These are phyloP conservation scores for Aspergillus asperescens DNA, from an alignment of 495 filamentous ascomycete genomes.

Conservation along the genomic window DNA sequence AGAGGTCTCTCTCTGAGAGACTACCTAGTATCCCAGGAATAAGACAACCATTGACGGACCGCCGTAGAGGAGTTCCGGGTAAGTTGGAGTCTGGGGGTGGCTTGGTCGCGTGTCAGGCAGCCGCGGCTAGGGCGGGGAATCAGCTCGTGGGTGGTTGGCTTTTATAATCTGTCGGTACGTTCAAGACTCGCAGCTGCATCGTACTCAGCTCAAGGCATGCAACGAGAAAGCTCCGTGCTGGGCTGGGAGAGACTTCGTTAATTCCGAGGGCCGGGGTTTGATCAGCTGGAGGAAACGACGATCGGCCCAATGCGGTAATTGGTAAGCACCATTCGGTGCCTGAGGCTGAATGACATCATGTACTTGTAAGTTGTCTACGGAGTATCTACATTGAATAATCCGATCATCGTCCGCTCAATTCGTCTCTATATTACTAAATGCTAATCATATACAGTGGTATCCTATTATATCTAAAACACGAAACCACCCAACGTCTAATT, in stretches of 20 bases:
- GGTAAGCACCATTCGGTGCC: background rate
- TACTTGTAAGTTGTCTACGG: too few species aligned
- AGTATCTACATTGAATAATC: too few species aligned
- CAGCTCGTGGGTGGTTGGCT: background rate
- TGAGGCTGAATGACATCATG: too few species aligned
- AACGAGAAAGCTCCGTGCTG: too few species aligned
- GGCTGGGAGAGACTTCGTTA: too few species aligned
- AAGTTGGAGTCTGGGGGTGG: background rate
- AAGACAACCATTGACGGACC: background rate
- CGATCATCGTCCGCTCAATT: too few species aligned
- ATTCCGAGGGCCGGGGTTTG: background rate
- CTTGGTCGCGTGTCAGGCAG: background rate
- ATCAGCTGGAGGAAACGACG: conserved; percentile 2
- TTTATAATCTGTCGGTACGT: background rate
- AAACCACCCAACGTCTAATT: background rate
- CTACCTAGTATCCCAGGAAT: background rate
- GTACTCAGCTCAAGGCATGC: background rate
- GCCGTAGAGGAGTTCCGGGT: background rate
- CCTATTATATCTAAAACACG: conserved; percentile 5
- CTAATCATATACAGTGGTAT: conserved; percentile 7
- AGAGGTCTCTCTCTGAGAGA: too few species aligned
- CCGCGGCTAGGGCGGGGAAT: background rate
- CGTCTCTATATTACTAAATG: background rate
- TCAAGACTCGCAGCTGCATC: conserved; percentile 6
- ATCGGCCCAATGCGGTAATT: conserved; percentile 18